A percentile compares a stretch with the other conserved stretches of the same genome.
Conservation (phyloP, 2,329 filamentous ascomycete species). For the Emericellopsis cladophorae region DNA sequence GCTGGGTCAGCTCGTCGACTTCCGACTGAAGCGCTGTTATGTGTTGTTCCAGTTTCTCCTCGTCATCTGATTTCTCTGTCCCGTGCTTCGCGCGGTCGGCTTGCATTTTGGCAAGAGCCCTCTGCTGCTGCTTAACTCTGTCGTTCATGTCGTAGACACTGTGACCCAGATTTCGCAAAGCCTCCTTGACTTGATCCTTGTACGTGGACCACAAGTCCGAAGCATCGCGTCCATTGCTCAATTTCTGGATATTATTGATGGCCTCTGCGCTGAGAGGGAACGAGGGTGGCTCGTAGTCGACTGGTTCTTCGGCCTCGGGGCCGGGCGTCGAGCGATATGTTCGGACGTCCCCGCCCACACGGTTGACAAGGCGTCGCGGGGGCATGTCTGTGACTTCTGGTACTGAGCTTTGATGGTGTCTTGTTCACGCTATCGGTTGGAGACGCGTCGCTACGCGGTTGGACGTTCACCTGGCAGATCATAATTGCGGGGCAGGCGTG, state of each 20-base stretch:
- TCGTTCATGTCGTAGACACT: conserved; percentile 38
- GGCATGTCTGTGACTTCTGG: conserved; percentile 12
- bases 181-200: conserved; percentile 30
- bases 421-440: no score
- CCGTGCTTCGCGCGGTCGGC: conserved; percentile 24
- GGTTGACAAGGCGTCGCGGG: conserved; percentile 15
- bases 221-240: conserved; percentile 24
- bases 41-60: conserved; percentile 24
- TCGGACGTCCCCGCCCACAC: conserved; percentile 2
- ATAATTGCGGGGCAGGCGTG: no score
- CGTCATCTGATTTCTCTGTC: conserved; percentile 19
- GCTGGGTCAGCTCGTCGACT: conserved; percentile 27
- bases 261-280: conserved; percentile 28
- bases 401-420: no score
- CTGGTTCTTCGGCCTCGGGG: background rate
- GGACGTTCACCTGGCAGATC: no score
- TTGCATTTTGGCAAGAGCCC: conserved; percentile 15
- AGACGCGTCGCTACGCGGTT: no score
- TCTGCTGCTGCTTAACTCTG: conserved; percentile 20
- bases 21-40: conserved; percentile 22
- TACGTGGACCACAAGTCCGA: conserved; percentile 20
- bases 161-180: conserved; percentile 27
- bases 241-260: conserved; percentile 25
- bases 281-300: conserved; percentile 31
- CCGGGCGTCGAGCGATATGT: background rate